These are phyloP conservation scores for Bertia moriformis DNA, from an alignment of 2,329 filamentous ascomycete genomes.

Conservation along the genomic window DNA sequence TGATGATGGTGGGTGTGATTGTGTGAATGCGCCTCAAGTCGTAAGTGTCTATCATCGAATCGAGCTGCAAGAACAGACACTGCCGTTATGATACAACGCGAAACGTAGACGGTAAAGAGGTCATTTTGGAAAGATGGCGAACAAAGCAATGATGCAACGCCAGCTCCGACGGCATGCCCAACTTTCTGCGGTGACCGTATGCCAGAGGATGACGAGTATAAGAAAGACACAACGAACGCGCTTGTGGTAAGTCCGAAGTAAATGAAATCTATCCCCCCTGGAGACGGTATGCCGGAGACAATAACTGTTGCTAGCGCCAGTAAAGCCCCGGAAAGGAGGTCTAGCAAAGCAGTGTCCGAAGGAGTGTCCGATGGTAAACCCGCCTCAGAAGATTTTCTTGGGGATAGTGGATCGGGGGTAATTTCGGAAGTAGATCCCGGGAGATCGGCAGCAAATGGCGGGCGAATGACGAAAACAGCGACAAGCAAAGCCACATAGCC, in stretches of 20 bases:
- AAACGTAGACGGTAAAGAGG: background rate
- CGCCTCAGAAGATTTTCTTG: too few relatives aligned
- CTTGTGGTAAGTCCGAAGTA: too few relatives aligned
- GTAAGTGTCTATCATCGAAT: constrained; percentile 13
- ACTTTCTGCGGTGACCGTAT: background rate
- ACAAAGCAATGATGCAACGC: background rate
- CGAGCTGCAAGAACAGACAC: constrained; percentile 14
- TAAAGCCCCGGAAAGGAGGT: background rate
- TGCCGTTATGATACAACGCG: constrained; percentile 6
- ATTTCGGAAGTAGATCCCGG: background rate
- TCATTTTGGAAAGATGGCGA: background rate
- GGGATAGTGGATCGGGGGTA: too few relatives aligned
- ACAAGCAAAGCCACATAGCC: constrained; percentile 29
- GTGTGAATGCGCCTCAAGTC: constrained; percentile 15
- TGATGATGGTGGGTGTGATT: constrained; percentile 13
- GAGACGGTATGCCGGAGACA: background rate
- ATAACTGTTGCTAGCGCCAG: background rate
- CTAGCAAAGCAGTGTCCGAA: background rate
- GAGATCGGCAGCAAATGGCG: constrained; percentile 20
- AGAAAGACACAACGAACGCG: background rate
- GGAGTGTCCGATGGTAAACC: background rate
- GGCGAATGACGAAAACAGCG: constrained; percentile 30
- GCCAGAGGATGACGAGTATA: background rate
- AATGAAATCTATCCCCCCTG: background rate
- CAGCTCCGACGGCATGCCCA: background rate